A percentile compares a stretch with the other conserved stretches of the same genome.
Evolutionary conservation across 305 asterid genomes (phyloP).

Genomic region (Solanum chacoense): DNA sequence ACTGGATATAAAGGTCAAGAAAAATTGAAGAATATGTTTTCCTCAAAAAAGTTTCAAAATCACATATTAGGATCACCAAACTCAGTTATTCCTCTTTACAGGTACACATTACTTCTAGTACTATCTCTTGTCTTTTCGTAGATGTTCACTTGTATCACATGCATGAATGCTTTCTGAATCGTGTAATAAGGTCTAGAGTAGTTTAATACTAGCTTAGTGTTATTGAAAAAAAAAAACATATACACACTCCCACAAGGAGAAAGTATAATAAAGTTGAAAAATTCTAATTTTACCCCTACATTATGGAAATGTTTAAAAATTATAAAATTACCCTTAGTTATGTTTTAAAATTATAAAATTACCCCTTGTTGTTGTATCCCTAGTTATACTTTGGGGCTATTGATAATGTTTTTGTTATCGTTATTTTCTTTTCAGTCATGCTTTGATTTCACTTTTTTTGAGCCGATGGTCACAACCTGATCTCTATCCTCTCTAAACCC

Average conservation of each 20-base stretch:
- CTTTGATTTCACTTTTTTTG: background rate
- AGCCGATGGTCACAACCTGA: background rate
- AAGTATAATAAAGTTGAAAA: background rate
- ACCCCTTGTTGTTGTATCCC: background rate
- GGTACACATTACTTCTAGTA: conserved; percentile 15
- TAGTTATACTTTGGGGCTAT: background rate
- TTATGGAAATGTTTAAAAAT: background rate
- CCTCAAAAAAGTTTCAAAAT: conserved; percentile 26
- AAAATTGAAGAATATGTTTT: conserved; percentile 50
- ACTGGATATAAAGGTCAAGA: conserved; percentile 61
- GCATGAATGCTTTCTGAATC: background rate
- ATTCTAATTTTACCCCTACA: background rate
- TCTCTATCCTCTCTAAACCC: background rate
- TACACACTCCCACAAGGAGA: background rate
- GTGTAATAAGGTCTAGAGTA: background rate
- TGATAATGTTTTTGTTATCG: background rate
- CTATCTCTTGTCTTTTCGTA: background rate
- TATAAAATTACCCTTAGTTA: background rate
- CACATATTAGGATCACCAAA: conserved; percentile 26
- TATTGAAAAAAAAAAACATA: background rate
- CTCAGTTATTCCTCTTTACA: conserved; percentile 39
- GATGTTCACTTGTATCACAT: background rate
- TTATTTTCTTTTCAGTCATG: background rate
- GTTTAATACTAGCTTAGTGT: background rate
- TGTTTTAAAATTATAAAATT: too few species aligned